Evolutionary conservation across 495 filamentous ascomycete genomes (phyloP), one percentile per base, ranked within the genome.

Genomic region (Tuber umbilicatum): DNA sequence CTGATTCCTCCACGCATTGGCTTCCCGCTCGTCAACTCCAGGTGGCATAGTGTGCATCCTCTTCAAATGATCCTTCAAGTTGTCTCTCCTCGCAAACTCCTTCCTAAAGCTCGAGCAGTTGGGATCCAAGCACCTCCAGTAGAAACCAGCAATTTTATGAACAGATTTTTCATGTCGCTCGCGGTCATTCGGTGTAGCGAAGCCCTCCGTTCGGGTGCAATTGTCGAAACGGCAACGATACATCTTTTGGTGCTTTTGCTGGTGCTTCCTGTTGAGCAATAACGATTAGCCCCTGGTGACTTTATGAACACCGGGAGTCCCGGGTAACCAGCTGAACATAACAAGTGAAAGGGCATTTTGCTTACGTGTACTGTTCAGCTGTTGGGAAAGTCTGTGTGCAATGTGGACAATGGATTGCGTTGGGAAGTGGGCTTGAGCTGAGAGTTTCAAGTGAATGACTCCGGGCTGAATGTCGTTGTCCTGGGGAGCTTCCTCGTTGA

Each of bases 41-140:
- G 74, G 71, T 12, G 80, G 81, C 69, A 82, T 76, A 7, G 81
- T 81, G 47, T 82, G 81, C 81, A 82, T 82, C 2, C 81, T 75
- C 47, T 78, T 80, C 14, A 82, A 70, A 50, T 82, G 81, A 68
- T 82, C 81, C 69, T 82, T 82, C 21, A 82, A 60, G 40, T 82
- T 82, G 69, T 82, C 81, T 35, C 81, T 73, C n/a, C 81, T 78
- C 35, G 81, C 78, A 71, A 82, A 82, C 70, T 82, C 80, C 67
- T 82, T 82, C 42, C 75, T 73, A 72, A 73, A 82, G 21, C 81
- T 82, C 7, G 81, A 74, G 55, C 81, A 82, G 64, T 78, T 72
- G 40, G 71, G 75, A n/a, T 82, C 81, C n/a, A 80, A 70, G 41
- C 81, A 82, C 69, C 78, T 78, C 80, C 81, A 82, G 70, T 82